These are phyloP conservation scores for Uncinocarpus reesii DNA, from an alignment of 2,329 filamentous ascomycete genomes.

Conservation along the genomic window DNA sequence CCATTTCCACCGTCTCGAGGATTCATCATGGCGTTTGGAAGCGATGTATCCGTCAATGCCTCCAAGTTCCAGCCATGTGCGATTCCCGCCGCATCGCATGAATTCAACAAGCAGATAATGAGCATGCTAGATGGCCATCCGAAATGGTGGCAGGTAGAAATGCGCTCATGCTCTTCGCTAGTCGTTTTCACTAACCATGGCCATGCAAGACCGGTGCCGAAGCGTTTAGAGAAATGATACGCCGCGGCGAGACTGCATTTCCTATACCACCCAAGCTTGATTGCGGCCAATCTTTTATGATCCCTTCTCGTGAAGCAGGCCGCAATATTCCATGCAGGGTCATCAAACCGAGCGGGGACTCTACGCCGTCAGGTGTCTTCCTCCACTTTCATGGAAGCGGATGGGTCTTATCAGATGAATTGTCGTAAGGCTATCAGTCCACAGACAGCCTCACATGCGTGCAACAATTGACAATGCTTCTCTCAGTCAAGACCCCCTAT, in stretches of 20 bases:
- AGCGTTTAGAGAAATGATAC: constrained; percentile 46
- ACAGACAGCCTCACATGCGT: constrained; percentile 1
- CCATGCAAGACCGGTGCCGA: constrained; percentile 33
- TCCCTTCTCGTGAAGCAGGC: constrained; percentile 45
- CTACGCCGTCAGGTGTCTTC: constrained; percentile 36
- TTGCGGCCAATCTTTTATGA: constrained; percentile 37
- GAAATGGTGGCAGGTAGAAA: constrained; percentile 9
- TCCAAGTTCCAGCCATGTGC: constrained; percentile 6
- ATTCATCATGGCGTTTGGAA: constrained; percentile 4
- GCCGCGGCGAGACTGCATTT: constrained; percentile 44
- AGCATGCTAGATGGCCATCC: background rate
- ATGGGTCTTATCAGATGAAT: constrained; percentile 29
- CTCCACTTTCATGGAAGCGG: constrained; percentile 49
- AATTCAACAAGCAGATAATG: constrained; percentile 2
- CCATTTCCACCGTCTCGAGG: too few species aligned
- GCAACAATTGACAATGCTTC: background rate
- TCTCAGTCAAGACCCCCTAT: constrained; percentile 37
- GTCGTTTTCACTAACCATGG: background rate
- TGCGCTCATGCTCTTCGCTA: background rate
- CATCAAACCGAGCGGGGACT: constrained; percentile 40
- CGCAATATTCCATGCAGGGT: constrained; percentile 45
- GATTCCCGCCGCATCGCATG: constrained; percentile 1
- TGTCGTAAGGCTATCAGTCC: constrained; percentile 21
- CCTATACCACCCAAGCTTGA: constrained; percentile 40
- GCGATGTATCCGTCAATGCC: constrained; percentile 6